These are phyloP conservation scores for Cryptosporidium bovis DNA, from an alignment of 169 alveolate genomes.

Conservation along the genomic window DNA sequence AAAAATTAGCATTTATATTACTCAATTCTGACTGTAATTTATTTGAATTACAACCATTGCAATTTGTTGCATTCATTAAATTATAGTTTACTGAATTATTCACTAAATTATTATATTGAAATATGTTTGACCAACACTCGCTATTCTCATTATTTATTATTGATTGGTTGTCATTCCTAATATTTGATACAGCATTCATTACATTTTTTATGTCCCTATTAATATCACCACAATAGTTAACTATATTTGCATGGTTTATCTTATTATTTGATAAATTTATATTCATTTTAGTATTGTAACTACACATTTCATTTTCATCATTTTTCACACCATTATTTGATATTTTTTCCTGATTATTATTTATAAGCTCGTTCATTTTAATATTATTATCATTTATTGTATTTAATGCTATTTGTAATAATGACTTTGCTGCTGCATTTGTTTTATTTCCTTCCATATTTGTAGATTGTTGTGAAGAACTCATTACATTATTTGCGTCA, in stretches of 20 bases:
- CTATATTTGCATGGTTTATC: not conserved
- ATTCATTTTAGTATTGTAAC: not conserved
- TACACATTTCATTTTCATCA: not conserved
- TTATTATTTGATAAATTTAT: not conserved
- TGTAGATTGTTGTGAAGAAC: not conserved
- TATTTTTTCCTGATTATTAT: slow-evolving; percentile 1
- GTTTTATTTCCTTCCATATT: slow-evolving; percentile 13
- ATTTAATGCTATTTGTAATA: slow-evolving; percentile 55
- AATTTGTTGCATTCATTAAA: not conserved
- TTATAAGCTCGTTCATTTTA: slow-evolving; percentile 19
- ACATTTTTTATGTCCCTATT: not conserved
- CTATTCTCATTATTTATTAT: not conserved
- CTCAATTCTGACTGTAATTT: not conserved
- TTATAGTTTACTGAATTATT: slow-evolving; percentile 21
- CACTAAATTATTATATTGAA: slow-evolving; percentile 34
- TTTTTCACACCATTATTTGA: not conserved
- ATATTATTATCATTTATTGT: slow-evolving; percentile 57
- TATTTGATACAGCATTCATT: not conserved
- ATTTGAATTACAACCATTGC: not conserved
- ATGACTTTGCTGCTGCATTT: slow-evolving; percentile 36
- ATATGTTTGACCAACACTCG: slow-evolving; percentile 39
- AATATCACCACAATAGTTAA: too few species aligned
- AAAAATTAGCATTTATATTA: not conserved
- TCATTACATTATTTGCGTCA: not conserved
- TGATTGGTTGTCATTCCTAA: not conserved